A percentile compares a stretch with the other conserved stretches of the same genome.
Conservation (phyloP, 2,329 filamentous ascomycete species). For the Monosporascus sp. region DNA sequence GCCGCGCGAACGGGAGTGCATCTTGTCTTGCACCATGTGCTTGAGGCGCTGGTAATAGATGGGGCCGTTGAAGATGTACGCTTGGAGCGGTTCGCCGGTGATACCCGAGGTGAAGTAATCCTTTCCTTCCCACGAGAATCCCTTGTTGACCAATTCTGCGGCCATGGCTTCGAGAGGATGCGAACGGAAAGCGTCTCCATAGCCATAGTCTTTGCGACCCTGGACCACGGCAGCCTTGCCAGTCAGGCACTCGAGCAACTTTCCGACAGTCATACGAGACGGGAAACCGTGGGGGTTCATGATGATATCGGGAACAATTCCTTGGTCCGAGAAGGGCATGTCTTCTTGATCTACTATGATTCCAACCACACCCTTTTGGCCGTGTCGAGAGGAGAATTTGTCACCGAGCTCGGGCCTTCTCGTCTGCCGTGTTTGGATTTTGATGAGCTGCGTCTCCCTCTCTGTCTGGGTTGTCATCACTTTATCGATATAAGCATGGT, state of each 20-base stretch:
- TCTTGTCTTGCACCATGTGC: conserved; percentile 99
- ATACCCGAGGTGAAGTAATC: conserved; percentile 94
- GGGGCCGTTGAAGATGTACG: conserved; percentile 96
- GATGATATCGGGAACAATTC: conserved; percentile 95
- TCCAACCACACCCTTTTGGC: conserved; percentile 95
- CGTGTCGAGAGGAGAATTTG: conserved; percentile 98
- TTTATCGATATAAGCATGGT: conserved; percentile 90
- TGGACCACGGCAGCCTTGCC: conserved; percentile 88
- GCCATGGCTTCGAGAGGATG: conserved; percentile 86
- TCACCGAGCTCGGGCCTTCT: conserved; percentile 91
- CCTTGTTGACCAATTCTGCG: conserved; percentile 74
- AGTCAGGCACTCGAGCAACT: conserved; percentile 90
- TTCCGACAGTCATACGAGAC: conserved; percentile 98
- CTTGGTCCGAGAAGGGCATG: conserved; percentile 89
- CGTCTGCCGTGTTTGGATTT: conserved; percentile 94
- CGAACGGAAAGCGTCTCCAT: conserved; percentile 74
- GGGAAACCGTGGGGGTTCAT: conserved; percentile 99
- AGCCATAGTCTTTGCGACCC: conserved; percentile 82
- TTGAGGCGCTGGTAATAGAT: conserved; percentile 99
- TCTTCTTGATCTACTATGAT: conserved; percentile 96
- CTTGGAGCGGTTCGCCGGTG: conserved; percentile 87
- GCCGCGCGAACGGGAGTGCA: conserved; percentile 91
- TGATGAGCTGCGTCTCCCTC: conserved; percentile 79
- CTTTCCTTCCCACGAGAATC: conserved; percentile 95
- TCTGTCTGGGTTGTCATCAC: conserved; percentile 91